Base-by-base conservation (phyloP, 2,329 filamentous ascomycete genomes). In the Stenocarpella maydis region DNA sequence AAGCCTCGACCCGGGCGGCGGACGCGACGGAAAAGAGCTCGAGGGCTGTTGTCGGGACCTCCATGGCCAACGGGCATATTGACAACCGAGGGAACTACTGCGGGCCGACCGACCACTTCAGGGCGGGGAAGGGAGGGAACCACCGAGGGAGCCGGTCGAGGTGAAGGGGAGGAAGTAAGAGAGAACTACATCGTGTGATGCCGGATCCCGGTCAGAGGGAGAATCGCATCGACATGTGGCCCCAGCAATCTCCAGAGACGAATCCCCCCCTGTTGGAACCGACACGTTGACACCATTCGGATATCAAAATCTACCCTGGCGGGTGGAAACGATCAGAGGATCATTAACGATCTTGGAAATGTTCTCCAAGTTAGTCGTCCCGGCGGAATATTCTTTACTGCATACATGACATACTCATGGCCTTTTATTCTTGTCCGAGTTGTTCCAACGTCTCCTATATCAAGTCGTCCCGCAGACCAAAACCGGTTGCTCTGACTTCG, bases 51-150 rank as follows among this genome's bases (percentile, higher is more conserved):
- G 54, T 68, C 9, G 58, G 58, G 24, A 61, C 54, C 17, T 61
- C 53, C 7, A 68, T 68, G 34, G 65, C 65, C 6, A 58, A 68
- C 15, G 65, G 65, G 6, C 65, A 68, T 12, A 68, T 68, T 10
- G 65, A 68, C 45, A 41, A 68, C 21, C 45, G 37, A 7, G 53
- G 53, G 17, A 26, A 60, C 10, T 68, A 68, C 19, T 39, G 34
- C 4, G 65, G 65, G 9, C 65, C 65, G 4, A 63, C 34, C 14
- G 65, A 68, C 6, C 65, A 68, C 17, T 49, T 68, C 26, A 61
- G 24, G 21, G 39, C 54, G 10, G 31, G 31, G 12, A 68, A 41
- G 31, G 28, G 41, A 15, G 43, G 58, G 10, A 37, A n/a, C n/a
- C 19, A 45, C 17, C 58, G 58, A 2, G 41, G 26, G 3, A 61